Base-by-base conservation (phyloP, 1,284 basidiomycete species). In the Ceratobasidium sp. region DNA sequence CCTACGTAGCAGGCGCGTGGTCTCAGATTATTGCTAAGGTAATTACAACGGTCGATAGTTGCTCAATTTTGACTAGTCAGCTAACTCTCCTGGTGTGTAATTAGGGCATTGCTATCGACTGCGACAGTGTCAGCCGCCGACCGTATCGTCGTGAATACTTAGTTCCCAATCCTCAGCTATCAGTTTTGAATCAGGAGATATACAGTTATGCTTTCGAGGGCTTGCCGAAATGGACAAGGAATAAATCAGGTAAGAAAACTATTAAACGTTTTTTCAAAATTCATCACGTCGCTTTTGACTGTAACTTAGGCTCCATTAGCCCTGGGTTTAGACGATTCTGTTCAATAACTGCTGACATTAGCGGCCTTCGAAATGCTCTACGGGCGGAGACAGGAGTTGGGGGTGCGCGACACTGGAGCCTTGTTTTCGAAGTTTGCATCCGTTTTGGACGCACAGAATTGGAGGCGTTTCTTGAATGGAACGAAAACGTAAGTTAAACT, bases 391-490 rank as follows among this genome's bases (percentile, higher is more conserved):
- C n/a, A 5, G 23, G 58, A 5, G 7, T 61, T 13, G 42, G 42
- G 2, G 72, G 72, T 5, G 42, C 10, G 23, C 2, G 1, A 10
- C 68, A 71, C 51, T 75, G 78, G 71, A 58, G 26, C 39, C 39
- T 78, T 40, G 61, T n/a, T 6, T 79, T 79, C 33, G 23, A 20
- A 0, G 60, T 79, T 33, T 67, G 64, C 39, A 68, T 79, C 33
- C 60, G 67, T 23, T 79, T 79, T 58, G 78, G 78, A 20, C 73
- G 73, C 2, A 70, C 73, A 4, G 78, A 79, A 40, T 56, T 68
- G 12, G 20, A 66, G 26, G 73, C 73, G 1, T 79, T 66, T 44
- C 15, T 79, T 3, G 78, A 76, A 33, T 79, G 78, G 78, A 39
- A 39, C 23, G 78, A 79, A 51, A 55, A 68, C 33, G 77, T 78